phyloP scores from a whole-genome alignment of 1,284 basidiomycete genomes.

The Gymnopus androsaceus region DNA sequence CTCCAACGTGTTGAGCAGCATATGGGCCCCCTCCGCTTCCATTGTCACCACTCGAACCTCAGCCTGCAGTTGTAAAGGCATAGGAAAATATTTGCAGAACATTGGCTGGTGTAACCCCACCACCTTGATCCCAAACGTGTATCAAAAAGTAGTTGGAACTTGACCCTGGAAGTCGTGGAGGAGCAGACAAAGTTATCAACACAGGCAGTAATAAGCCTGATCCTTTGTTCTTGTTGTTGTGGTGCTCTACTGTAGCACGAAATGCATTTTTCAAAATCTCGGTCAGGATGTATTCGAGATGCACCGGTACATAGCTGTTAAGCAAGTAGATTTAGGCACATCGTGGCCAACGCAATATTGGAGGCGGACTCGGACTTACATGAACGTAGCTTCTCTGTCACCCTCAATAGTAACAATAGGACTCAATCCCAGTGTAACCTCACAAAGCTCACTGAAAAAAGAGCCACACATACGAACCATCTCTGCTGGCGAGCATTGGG shows the following conservation, averaged over 20 bases:
- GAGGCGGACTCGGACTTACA: too few species aligned
- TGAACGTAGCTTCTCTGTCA: conserved; percentile 67
- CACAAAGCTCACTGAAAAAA: conserved; percentile 82
- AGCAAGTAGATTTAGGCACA: too few species aligned
- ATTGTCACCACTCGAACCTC: conserved; percentile 39
- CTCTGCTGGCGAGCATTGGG: conserved; percentile 64
- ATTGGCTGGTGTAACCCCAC: conserved; percentile 76
- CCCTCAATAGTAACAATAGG: conserved; percentile 75
- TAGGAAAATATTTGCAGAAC: conserved; percentile 85
- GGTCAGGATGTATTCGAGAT: conserved; percentile 87
- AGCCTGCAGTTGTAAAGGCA: conserved; percentile 84
- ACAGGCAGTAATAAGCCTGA: conserved; percentile 61
- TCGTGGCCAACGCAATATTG: too few species aligned
- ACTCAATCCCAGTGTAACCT: conserved; percentile 79
- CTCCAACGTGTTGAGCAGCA: conserved; percentile 71
- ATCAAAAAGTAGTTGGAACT: conserved; percentile 65
- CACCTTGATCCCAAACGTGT: conserved; percentile 84
- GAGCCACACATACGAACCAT: conserved; percentile 80
- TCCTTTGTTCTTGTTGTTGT: conserved; percentile 42
- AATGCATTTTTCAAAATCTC: conserved; percentile 90
- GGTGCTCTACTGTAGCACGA: conserved; percentile 84
- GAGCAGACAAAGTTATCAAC: conserved; percentile 70
- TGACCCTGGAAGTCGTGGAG: conserved; percentile 35
- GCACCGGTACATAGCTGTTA: conserved; percentile 84
- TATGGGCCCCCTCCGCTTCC: conserved; percentile 65